Conservation (phyloP, 225 moss, liverwort and hornwort species). For the Pseudisothecium myosuroides region DNA sequence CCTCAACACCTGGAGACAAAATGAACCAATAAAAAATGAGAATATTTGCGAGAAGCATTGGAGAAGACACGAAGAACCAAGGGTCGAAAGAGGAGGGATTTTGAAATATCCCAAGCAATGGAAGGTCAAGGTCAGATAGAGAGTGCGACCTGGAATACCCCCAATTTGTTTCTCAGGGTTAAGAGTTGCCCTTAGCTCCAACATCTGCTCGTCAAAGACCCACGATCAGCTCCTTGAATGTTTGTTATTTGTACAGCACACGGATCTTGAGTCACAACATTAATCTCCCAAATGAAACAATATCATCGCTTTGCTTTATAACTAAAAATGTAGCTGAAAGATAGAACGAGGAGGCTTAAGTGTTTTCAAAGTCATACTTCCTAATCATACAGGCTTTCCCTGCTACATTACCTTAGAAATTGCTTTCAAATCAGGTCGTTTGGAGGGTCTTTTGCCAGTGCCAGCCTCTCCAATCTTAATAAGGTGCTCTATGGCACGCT, state of each 20-base stretch:
- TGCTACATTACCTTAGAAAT: slow-evolving; percentile 21
- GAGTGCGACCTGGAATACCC: slow-evolving; percentile 19
- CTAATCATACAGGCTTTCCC: background rate
- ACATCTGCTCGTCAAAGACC: slow-evolving; percentile 16
- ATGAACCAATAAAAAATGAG: background rate
- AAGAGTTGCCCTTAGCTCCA: slow-evolving; percentile 12
- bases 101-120: background rate
- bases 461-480: slow-evolving; percentile 21
- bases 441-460: slow-evolving; percentile 34
- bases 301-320: background rate
- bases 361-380: background rate
- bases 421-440: slow-evolving; percentile 55
- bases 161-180: slow-evolving; percentile 39
- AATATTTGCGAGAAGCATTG: background rate
- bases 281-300: background rate
- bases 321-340: background rate
- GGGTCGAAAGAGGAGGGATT: background rate
- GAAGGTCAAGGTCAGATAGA: background rate
- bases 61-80: background rate
- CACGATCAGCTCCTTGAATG: background rate
- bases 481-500: slow-evolving; percentile 21
- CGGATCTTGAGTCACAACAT: background rate
- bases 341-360: background rate
- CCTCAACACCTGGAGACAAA: slow-evolving; percentile 30
- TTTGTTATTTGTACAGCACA: background rate